Conservation (phyloP, 2,329 filamentous ascomycete species). For the Metarhizium sp. region DNA sequence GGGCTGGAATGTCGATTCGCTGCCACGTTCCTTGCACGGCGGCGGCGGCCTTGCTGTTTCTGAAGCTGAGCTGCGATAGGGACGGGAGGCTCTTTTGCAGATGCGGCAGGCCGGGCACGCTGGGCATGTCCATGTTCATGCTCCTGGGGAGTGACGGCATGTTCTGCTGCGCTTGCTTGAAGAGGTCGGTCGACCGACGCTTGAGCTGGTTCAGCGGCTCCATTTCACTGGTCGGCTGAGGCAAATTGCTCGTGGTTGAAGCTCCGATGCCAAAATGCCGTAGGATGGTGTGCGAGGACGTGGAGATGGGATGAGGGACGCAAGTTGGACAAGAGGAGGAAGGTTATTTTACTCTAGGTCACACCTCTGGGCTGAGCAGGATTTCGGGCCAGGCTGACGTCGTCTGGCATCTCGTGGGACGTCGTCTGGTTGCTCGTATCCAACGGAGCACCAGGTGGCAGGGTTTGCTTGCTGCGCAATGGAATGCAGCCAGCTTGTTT, state of each 20-base stretch:
- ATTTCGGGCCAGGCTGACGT: no score
- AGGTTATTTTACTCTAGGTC: no score
- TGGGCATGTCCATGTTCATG: conserved; percentile 5
- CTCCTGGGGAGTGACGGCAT: conserved; percentile 26
- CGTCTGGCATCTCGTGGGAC: no score
- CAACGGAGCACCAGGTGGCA: no score
- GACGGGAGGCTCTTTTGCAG: conserved; percentile 1
- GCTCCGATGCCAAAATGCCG: no score
- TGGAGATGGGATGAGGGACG: background rate
- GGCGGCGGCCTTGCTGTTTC: conserved; percentile 27
- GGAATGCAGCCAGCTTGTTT: no score
- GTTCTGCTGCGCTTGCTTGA: conserved; percentile 40
- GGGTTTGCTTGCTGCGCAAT: no score
- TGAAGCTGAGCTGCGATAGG: conserved; percentile 7
- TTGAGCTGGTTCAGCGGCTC: conserved; percentile 44
- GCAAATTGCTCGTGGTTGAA: no score
- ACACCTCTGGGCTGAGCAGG: no score
- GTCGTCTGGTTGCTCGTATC: no score
- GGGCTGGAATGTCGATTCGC: conserved; percentile 41
- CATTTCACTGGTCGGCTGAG: conserved; percentile 22
- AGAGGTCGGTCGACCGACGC: conserved; percentile 45
- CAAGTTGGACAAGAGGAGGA: background rate
- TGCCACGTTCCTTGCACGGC: conserved; percentile 44
- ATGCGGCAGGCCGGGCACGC: conserved; percentile 1
- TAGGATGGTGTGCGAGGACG: no score